Evolutionary conservation across 345 rosid species (phyloP).

Genomic region (Eucalyptus paniculata): DNA sequence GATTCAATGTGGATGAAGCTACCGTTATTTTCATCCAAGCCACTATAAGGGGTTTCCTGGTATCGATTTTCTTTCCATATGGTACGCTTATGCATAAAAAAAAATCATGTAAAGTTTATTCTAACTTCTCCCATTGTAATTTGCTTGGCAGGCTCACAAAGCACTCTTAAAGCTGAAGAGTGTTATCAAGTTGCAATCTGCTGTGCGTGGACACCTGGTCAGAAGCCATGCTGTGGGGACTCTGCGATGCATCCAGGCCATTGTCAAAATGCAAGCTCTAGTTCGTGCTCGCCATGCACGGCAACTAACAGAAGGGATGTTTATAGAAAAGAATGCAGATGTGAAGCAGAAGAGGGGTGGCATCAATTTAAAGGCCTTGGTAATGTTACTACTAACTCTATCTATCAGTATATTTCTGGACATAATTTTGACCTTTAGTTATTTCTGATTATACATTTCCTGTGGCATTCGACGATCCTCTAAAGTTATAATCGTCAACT

Average conservation of each 20-base stretch:
- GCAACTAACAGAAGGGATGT: conserved; percentile 11
- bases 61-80: conserved; percentile 1
- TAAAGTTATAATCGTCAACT: not conserved
- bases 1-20: conserved; percentile 24
- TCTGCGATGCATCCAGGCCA: conserved; percentile 80
- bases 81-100: not conserved
- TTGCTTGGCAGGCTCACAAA: conserved; percentile 41
- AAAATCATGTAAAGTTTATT: not conserved
- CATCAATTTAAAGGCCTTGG: conserved; percentile 14
- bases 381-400: conserved; percentile 6
- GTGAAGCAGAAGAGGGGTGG: conserved; percentile 11
- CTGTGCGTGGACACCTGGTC: conserved; percentile 83
- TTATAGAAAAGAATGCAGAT: not conserved
- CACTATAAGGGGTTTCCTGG: conserved; percentile 49
- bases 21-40: conserved; percentile 39
- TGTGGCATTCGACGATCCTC: not conserved
- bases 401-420: not conserved
- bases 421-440: not conserved
- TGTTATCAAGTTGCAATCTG: conserved; percentile 84
- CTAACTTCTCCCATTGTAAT: not conserved
- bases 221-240: conserved; percentile 84
- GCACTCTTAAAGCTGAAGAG: conserved; percentile 58
- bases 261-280: conserved; percentile 79
- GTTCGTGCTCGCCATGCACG: conserved; percentile 66
- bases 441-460: not conserved